Conservation (phyloP, 495 filamentous ascomycete species). For the Penicillium flavigenum region DNA sequence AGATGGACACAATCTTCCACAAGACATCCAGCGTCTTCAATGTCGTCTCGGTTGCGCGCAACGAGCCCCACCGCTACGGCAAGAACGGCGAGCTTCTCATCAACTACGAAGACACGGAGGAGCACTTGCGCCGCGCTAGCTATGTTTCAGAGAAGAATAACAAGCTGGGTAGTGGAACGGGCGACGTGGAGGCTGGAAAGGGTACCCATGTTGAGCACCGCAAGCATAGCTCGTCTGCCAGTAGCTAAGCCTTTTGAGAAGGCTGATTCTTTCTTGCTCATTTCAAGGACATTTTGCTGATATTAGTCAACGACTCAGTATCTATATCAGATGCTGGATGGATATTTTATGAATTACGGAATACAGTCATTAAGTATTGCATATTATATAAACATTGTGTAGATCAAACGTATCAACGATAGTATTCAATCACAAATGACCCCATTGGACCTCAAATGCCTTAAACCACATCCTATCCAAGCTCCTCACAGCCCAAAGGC, state of each 20-base stretch:
- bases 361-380: neutral
- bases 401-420: neutral
- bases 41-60: constrained; percentile 57
- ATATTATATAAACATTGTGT: neutral
- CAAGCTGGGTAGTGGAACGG: constrained; percentile 11
- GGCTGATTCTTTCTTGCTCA: neutral
- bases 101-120: constrained; percentile 55
- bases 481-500: constrained; percentile 22
- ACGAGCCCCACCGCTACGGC: constrained; percentile 63
- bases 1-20: constrained; percentile 70
- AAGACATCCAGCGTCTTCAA: constrained; percentile 53
- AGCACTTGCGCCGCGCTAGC: constrained; percentile 38
- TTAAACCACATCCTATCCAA: neutral
- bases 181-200: constrained; percentile 30
- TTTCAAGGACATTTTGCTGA: neutral
- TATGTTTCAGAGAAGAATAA: constrained; percentile 30
- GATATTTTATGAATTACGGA: neutral
- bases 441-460: neutral
- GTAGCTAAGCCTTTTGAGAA: constrained; percentile 9
- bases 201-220: constrained; percentile 23
- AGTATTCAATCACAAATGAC: neutral
- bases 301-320: neutral
- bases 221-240: constrained; percentile 17
- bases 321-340: neutral
- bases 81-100: constrained; percentile 66